Evolutionary conservation across 1,284 basidiomycete genomes (phyloP).

Genomic region (Xerocomus amazonicus): DNA sequence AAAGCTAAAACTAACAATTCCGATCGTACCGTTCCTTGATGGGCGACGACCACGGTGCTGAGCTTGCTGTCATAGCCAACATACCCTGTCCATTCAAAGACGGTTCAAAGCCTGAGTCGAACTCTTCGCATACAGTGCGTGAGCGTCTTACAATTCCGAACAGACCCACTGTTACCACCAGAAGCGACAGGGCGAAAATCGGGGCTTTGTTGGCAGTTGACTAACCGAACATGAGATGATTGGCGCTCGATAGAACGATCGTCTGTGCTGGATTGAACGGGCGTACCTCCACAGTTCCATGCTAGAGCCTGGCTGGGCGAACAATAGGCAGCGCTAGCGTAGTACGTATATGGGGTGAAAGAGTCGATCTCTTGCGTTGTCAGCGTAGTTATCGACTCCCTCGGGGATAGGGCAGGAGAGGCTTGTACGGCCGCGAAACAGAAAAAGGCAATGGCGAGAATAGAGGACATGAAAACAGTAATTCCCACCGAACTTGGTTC

Average conservation of each 20-base stretch:
- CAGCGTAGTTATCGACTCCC: conserved; percentile 42
- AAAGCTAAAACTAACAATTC: conserved; percentile 26
- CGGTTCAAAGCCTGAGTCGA: no score
- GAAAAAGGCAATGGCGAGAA: conserved; percentile 17
- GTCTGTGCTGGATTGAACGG: no score
- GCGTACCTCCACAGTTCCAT: conserved; percentile 59
- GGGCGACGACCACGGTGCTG: conserved; percentile 34
- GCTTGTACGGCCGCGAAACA: conserved; percentile 17
- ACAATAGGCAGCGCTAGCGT: conserved; percentile 59
- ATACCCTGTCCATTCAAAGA: conserved; percentile 27
- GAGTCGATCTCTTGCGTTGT: conserved; percentile 40
- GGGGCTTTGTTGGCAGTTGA: conserved; percentile 53
- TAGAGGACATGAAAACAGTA: conserved; percentile 16
- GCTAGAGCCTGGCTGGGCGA: conserved; percentile 39
- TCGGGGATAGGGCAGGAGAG: conserved; percentile 25
- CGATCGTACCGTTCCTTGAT: conserved; percentile 35
- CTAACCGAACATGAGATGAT: conserved; percentile 18
- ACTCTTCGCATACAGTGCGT: no score
- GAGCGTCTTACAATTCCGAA: conserved; percentile 46
- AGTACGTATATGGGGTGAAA: conserved; percentile 55
- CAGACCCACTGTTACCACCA: conserved; percentile 52
- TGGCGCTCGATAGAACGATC: neutral
- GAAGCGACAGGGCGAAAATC: conserved; percentile 55
- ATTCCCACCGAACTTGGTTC: no score
- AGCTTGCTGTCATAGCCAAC: conserved; percentile 37